phyloP scores from a whole-genome alignment of 2,329 filamentous ascomycete species.

The Phoma sp. region DNA sequence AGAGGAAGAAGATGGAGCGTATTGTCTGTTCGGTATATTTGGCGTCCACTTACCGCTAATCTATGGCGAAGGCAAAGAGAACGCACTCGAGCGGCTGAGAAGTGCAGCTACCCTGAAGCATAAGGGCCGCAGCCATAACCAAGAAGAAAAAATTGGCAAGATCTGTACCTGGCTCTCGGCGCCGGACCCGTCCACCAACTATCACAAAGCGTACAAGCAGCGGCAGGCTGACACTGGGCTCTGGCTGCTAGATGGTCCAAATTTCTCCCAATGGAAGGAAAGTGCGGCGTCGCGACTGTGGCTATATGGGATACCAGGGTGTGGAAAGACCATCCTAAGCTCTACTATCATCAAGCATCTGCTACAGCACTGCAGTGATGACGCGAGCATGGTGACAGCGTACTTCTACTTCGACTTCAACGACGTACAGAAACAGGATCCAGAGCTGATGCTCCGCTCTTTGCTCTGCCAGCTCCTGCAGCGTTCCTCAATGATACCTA shows the following conservation, averaged over 20 bases:
- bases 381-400: conserved; percentile 15
- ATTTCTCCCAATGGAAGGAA: too few relatives aligned
- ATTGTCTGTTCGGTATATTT: neutral
- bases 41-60: neutral
- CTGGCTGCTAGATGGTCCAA: too few relatives aligned
- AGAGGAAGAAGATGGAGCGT: neutral
- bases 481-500: too few relatives aligned
- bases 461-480: conserved; percentile 45
- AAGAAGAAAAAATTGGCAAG: too few relatives aligned
- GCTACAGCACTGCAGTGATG: conserved; percentile 19
- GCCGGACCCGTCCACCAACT: too few relatives aligned
- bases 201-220: too few relatives aligned
- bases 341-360: conserved; percentile 47
- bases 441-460: conserved; percentile 47
- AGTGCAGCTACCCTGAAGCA: too few relatives aligned
- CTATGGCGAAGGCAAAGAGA: neutral
- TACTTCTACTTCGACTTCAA: conserved; percentile 49
- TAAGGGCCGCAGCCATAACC: too few relatives aligned
- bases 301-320: conserved; percentile 42
- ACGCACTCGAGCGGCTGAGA: too few relatives aligned
- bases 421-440: conserved; percentile 44
- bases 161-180: too few relatives aligned
- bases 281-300: too few relatives aligned
- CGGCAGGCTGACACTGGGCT: too few relatives aligned
- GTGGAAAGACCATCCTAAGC: conserved; percentile 45